Base-by-base conservation (phyloP, 1,284 basidiomycete genomes). In the Ceratobasidium sp. region DNA sequence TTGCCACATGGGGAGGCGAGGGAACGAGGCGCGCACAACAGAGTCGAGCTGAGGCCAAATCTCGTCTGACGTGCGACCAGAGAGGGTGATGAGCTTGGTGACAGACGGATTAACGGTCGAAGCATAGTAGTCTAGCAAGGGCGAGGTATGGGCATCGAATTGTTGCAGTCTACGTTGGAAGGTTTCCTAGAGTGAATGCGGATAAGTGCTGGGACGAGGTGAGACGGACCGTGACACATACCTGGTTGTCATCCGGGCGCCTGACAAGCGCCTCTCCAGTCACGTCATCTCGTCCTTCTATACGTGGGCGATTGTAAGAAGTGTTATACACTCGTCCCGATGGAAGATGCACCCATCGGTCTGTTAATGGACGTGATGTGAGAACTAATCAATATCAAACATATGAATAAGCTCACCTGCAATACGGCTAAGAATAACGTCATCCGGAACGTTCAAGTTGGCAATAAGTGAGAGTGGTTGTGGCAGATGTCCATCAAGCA, bases 301-400 rank as follows among this genome's bases (percentile, higher is more conserved):
- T 86, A 75, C 90, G 91, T 17, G 97, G 97, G 25, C 87, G 91
- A 79, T 96, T 98, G 80, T 92, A 94, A 15, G 90, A 87, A 76
- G 89, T 85, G 78, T 96, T 97, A 83, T 99, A 99, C 15, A 98
- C 91, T 22, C 97, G 85, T 3, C 97, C 97, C 0, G 93, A 96
- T 1, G 93, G 87, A 1, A 93, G 83, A 78, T 99, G 96, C 3
- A 98, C 88, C 93, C 93, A 98, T 62, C 96, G 90, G 74, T 95
- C 93, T n/a, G n/a, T n/a, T 83, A 73, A 13, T 38, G 54, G 34
- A 45, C n/a, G 34, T 20, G 15, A 45, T 29, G 27, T 50, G 42
- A 53, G 35, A 50, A 71, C 17, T 27, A 32, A 32, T 71, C 52
- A 70, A 22, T 29, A n/a, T n/a, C 13, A 50, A 27, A 25, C 40